These are phyloP conservation scores for Trichoderma parareesei DNA, from an alignment of 495 filamentous ascomycete species.

Conservation along the genomic window DNA sequence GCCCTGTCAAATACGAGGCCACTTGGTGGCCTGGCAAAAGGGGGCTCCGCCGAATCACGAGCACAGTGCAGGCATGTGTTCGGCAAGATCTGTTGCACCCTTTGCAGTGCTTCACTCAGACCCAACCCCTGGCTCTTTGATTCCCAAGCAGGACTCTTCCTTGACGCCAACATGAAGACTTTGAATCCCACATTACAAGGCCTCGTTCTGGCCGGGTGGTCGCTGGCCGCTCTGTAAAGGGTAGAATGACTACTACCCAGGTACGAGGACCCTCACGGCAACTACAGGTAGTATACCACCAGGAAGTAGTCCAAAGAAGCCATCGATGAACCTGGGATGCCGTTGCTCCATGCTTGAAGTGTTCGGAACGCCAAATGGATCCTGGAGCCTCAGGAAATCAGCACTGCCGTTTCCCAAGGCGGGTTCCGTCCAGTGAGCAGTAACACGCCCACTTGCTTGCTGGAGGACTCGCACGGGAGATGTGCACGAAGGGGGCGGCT, in stretches of 20 bases:
- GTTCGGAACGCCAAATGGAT: not conserved
- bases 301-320: not conserved
- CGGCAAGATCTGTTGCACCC: not conserved
- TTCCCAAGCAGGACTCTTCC: too few relatives aligned
- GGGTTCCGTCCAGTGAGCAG: not conserved
- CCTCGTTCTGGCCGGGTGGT: not conserved
- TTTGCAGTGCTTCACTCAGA: not conserved
- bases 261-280: too few relatives aligned
- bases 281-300: too few relatives aligned
- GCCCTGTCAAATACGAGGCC: not conserved
- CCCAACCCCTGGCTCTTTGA: too few relatives aligned
- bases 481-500: not conserved
- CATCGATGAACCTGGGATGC: not conserved
- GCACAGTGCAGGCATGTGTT: not conserved
- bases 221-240: too few relatives aligned
- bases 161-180: too few relatives aligned
- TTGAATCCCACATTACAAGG: not conserved
- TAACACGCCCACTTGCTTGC: not conserved
- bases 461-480: not conserved
- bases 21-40: not conserved
- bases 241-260: too few relatives aligned
- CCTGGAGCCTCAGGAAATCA: not conserved
- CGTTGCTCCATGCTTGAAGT: not conserved
- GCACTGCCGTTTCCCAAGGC: not conserved
- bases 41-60: not conserved